Percentiles rank a stretch among this genome's conserved stretches.
Conservation (phyloP, 108 stramenopile species). For the Cyclotella choctawhatcheeana region DNA sequence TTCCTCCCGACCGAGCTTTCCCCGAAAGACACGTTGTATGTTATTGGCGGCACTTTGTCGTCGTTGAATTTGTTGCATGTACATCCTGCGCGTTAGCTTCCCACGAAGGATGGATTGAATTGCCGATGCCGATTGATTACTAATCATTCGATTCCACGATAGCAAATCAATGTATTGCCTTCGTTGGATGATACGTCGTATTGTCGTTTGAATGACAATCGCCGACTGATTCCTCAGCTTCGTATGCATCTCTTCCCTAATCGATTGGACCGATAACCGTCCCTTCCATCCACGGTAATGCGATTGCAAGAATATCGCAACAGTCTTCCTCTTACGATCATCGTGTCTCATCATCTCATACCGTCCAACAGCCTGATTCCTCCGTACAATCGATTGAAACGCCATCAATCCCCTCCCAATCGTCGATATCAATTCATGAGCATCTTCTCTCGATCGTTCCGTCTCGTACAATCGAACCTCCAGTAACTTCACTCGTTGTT, state of each 20-base stretch:
- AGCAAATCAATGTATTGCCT: slow-evolving; percentile 14
- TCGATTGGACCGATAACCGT: slow-evolving; percentile 22
- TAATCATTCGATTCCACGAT: slow-evolving; percentile 13
- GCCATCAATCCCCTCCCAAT: slow-evolving; percentile 23
- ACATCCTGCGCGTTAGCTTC: slow-evolving; percentile 4
- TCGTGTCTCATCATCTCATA: slow-evolving; percentile 27
- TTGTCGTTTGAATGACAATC: slow-evolving; percentile 26
- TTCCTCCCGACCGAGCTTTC: slow-evolving; percentile 18
- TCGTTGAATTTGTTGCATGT: slow-evolving; percentile 14
- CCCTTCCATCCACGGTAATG: slow-evolving; percentile 39
- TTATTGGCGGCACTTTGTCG: slow-evolving; percentile 23
- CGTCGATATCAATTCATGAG: slow-evolving; percentile 18
- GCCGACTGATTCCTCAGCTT: slow-evolving; percentile 22
- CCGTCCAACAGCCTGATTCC: slow-evolving; percentile 25
- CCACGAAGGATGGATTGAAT: slow-evolving; percentile 32
- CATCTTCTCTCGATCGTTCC: slow-evolving; percentile 27
- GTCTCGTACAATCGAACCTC: slow-evolving; percentile 22
- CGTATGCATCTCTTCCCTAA: slow-evolving; percentile 20
- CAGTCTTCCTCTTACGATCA: slow-evolving; percentile 13
- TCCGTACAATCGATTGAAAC: slow-evolving; percentile 29
- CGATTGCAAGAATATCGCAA: slow-evolving; percentile 32
- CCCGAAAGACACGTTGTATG: slow-evolving; percentile 35
- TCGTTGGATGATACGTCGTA: slow-evolving; percentile 18
- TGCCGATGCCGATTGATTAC: slow-evolving; percentile 30
- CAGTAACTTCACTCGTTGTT: slow-evolving; percentile 29